Evolutionary conservation across 169 alveolate genomes (phyloP).

Genomic region (Plasmodium coatneyi): DNA sequence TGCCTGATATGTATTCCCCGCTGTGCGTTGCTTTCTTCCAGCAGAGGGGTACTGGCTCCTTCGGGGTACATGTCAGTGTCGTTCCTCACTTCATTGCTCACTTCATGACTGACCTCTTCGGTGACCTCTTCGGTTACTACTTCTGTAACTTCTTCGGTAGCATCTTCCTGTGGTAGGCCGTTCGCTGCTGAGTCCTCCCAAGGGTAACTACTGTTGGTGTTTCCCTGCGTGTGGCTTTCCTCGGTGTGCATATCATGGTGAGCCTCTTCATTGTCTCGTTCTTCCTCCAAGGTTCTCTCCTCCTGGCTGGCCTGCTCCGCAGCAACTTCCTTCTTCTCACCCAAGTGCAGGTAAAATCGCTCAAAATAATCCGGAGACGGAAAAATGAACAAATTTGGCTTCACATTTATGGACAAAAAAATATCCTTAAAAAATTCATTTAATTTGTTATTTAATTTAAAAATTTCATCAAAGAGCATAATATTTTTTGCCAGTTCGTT

Average conservation of each 20-base stretch:
- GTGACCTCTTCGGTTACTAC: not conserved
- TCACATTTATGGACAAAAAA: constrained; percentile 21
- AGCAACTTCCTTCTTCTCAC: not conserved
- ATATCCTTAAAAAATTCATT: constrained; percentile 41
- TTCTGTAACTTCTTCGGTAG: not conserved
- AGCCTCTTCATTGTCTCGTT: not conserved
- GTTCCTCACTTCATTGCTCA: not conserved
- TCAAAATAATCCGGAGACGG: constrained; percentile 62
- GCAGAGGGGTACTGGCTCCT: not conserved
- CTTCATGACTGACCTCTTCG: not conserved
- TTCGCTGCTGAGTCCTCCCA: not conserved
- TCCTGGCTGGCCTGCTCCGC: not conserved
- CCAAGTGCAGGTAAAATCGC: constrained; percentile 27
- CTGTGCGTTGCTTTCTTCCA: not conserved
- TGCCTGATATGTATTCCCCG: not conserved
- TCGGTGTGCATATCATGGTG: not conserved
- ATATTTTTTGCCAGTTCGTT: constrained; percentile 54
- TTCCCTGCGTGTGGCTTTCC: not conserved
- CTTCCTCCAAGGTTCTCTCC: not conserved
- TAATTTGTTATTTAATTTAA: constrained; percentile 31
- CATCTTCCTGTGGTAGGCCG: not conserved
- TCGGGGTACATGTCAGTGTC: not conserved
- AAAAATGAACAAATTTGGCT: constrained; percentile 34
- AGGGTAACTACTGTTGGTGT: not conserved
- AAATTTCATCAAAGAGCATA: constrained; percentile 34